phyloP scores from a whole-genome alignment of 2,329 filamentous ascomycete species.

The Pyrenochaeta sp. region DNA sequence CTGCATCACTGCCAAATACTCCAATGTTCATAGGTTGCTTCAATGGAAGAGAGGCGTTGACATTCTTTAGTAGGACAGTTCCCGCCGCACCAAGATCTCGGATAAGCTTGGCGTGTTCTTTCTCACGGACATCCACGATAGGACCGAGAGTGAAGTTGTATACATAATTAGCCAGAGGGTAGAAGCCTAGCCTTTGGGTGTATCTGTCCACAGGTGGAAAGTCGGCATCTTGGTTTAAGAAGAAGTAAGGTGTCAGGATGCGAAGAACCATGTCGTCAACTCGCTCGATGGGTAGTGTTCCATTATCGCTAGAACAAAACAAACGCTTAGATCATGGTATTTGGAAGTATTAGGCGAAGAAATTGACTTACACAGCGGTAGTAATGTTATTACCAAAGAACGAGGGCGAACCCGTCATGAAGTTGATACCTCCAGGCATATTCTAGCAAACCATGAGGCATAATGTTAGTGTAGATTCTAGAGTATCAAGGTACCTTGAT shows the following conservation, averaged over 20 bases:
- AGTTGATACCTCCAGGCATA: slow-evolving; percentile 48
- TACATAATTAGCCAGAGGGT: slow-evolving; percentile 19
- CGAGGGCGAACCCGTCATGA: slow-evolving; percentile 19
- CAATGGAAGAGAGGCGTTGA: slow-evolving; percentile 59
- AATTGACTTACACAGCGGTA: slow-evolving; percentile 28
- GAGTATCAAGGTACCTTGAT: background rate
- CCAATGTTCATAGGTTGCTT: slow-evolving; percentile 57
- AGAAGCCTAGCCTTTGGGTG: slow-evolving; percentile 32
- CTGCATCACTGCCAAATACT: slow-evolving; percentile 60
- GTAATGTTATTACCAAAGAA: slow-evolving; percentile 52
- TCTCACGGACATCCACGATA: slow-evolving; percentile 49
- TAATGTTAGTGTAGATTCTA: background rate
- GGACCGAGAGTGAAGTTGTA: slow-evolving; percentile 46
- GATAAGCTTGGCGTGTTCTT: slow-evolving; percentile 50
- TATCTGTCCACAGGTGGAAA: slow-evolving; percentile 48
- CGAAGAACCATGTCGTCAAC: slow-evolving; percentile 58
- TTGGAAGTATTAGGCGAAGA: background rate
- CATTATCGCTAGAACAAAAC: slow-evolving; percentile 42
- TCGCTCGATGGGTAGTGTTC: slow-evolving; percentile 48
- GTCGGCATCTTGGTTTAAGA: slow-evolving; percentile 49
- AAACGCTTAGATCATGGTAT: background rate
- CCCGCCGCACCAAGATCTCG: slow-evolving; percentile 53
- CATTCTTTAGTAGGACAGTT: slow-evolving; percentile 59
- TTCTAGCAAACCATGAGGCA: slow-evolving; percentile 25
- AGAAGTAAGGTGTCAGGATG: slow-evolving; percentile 57